These are phyloP conservation scores for Aspergillus ustus DNA, from an alignment of 2,329 filamentous ascomycete species.

Conservation along the genomic window DNA sequence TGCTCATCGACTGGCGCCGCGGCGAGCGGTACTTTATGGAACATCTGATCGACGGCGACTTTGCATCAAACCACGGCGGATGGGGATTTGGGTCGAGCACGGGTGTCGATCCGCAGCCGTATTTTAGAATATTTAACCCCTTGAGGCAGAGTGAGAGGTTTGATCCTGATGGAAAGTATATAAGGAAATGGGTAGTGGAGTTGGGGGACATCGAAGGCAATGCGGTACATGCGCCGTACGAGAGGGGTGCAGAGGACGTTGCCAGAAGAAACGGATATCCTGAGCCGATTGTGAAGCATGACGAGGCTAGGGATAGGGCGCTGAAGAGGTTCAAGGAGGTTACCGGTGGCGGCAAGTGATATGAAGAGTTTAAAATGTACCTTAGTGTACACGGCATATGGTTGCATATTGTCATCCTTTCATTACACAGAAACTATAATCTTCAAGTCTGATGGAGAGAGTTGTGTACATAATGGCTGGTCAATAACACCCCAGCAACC, in stretches of 20 bases:
- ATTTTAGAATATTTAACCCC: constrained; percentile 90
- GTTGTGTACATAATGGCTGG: no score
- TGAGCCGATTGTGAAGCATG: constrained; percentile 74
- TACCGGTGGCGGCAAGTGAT: constrained; percentile 1
- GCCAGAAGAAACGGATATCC: constrained; percentile 75
- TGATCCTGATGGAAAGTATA: constrained; percentile 77
- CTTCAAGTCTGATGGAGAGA: no score
- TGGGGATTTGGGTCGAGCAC: constrained; percentile 70
- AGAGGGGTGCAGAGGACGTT: constrained; percentile 61
- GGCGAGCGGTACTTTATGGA: constrained; percentile 86
- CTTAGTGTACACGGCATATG: no score
- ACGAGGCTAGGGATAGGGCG: constrained; percentile 67
- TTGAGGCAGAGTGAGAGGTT: constrained; percentile 85
- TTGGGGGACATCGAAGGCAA: constrained; percentile 66
- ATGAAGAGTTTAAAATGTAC: background rate
- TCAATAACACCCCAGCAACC: background rate
- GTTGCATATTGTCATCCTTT: no score
- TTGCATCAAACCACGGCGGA: constrained; percentile 76
- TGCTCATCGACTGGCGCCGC: constrained; percentile 81
- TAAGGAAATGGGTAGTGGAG: constrained; percentile 81
- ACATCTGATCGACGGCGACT: constrained; percentile 76
- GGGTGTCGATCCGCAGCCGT: constrained; percentile 84
- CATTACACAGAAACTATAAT: no score
- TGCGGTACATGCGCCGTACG: constrained; percentile 82
- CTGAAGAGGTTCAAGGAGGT: constrained; percentile 71